Evolutionary conservation across 352 stramenopile species (phyloP).

Genomic region (Globisporangium sylvaticum): DNA sequence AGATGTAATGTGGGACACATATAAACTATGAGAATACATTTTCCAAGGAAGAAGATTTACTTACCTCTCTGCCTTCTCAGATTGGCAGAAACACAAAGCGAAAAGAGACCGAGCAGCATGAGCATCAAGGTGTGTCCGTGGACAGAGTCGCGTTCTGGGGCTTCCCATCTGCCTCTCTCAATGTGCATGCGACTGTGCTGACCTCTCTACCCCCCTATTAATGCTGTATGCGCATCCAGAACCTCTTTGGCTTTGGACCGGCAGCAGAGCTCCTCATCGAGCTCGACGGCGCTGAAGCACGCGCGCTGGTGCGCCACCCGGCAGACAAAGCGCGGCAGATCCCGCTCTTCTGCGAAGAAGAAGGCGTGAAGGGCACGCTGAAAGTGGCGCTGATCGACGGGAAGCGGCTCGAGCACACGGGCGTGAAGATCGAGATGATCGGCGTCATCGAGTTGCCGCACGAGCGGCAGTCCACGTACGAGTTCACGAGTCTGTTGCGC

Average conservation of each 20-base stretch:
- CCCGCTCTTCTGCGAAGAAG: conserved; percentile 48
- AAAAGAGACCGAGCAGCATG: background rate
- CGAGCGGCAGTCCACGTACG: conserved; percentile 76
- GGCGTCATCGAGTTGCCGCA: conserved; percentile 90
- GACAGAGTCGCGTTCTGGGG: no score
- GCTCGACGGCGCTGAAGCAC: conserved; percentile 13
- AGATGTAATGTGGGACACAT: no score
- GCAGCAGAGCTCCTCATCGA: conserved; percentile 16
- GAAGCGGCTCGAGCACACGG: conserved; percentile 95
- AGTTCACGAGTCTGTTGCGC: conserved; percentile 91
- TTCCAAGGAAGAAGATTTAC: background rate
- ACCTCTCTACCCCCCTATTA: background rate
- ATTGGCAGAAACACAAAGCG: background rate
- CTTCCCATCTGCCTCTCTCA: background rate
- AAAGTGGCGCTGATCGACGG: conserved; percentile 67
- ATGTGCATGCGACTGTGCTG: background rate
- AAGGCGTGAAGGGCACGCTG: conserved; percentile 63
- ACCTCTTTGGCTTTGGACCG: conserved; percentile 18
- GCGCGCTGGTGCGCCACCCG: conserved; percentile 16
- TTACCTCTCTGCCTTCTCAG: background rate
- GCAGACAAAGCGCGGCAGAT: conserved; percentile 32
- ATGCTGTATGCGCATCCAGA: background rate
- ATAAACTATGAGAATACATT: background rate
- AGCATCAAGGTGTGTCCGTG: conserved; percentile 13
- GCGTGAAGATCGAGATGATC: conserved; percentile 95